These are phyloP conservation scores for Plasmodium fragile DNA, from an alignment of 169 alveolate species.

Conservation along the genomic window DNA sequence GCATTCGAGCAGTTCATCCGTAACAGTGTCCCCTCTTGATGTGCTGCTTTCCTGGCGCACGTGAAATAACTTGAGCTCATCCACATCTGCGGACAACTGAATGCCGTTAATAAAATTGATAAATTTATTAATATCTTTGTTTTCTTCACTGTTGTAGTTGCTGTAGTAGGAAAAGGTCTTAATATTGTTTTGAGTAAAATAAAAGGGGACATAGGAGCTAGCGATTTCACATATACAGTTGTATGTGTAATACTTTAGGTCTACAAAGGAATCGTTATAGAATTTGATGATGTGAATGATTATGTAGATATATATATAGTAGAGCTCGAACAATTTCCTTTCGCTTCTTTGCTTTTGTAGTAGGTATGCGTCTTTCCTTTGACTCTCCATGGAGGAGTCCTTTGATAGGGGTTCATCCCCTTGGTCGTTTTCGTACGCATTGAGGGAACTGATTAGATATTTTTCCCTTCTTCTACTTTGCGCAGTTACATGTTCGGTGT, in stretches of 20 bases:
- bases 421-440: neutral
- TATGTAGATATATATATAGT: conserved; percentile 67
- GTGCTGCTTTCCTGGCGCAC: neutral
- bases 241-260: conserved; percentile 59
- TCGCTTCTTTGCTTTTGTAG: conserved; percentile 52
- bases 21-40: neutral
- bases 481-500: neutral
- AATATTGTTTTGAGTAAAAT: conserved; percentile 56
- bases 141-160: conserved; percentile 50
- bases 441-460: neutral
- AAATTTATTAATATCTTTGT: conserved; percentile 45
- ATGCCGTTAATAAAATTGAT: conserved; percentile 31
- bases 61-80: conserved; percentile 20
- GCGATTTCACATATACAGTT: conserved; percentile 77
- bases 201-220: conserved; percentile 76
- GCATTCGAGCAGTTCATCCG: neutral
- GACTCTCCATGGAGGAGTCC: neutral
- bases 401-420: neutral
- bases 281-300: conserved; percentile 69
- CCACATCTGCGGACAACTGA: conserved; percentile 3
- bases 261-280: conserved; percentile 64
- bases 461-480: neutral
- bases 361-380: conserved; percentile 13
- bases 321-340: conserved; percentile 62
- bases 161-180: conserved; percentile 73